phyloP scores from a whole-genome alignment of 2,329 filamentous ascomycete species.

The Diplodia corticola region DNA sequence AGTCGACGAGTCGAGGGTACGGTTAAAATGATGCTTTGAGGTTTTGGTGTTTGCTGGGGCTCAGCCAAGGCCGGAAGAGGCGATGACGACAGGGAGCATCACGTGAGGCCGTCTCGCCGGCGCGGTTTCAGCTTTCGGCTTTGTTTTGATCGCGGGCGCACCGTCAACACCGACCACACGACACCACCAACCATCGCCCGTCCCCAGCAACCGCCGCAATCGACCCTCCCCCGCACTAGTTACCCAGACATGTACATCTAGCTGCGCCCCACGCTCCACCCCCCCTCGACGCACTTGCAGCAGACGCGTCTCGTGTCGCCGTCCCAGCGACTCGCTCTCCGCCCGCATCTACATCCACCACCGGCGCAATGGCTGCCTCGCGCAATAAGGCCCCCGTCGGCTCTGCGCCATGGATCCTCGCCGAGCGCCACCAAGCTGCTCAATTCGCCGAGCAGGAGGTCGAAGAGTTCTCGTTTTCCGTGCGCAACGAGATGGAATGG shows the following conservation, averaged over 20 bases:
- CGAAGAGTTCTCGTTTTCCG: constrained; percentile 91
- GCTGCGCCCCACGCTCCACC: not conserved
- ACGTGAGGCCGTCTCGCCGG: not conserved
- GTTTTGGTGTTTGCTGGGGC: no score
- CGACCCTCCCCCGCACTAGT: not conserved
- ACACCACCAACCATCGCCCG: constrained; percentile 11
- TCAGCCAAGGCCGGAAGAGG: no score
- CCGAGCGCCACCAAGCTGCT: constrained; percentile 77
- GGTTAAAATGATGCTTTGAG: no score
- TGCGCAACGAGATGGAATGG: constrained; percentile 94
- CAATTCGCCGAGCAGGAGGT: constrained; percentile 77
- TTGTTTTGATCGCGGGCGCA: not conserved
- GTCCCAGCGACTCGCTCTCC: constrained; percentile 8
- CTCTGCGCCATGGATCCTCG: constrained; percentile 79
- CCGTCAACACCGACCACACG: constrained; percentile 7
- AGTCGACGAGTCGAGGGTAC: no score
- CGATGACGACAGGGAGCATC: not conserved
- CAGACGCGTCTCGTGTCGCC: constrained; percentile 1
- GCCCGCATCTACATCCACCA: not conserved
- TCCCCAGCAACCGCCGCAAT: constrained; percentile 9
- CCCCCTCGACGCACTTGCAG: not conserved
- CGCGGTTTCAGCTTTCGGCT: not conserved
- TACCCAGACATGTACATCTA: constrained; percentile 7
- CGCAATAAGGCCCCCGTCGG: constrained; percentile 61
- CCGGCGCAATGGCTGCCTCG: constrained; percentile 26